A percentile compares a stretch with the other conserved stretches of the same genome.
Evolutionary conservation across 495 filamentous ascomycete genomes (phyloP).

Genomic region (Staphylotrichum longicolle): DNA sequence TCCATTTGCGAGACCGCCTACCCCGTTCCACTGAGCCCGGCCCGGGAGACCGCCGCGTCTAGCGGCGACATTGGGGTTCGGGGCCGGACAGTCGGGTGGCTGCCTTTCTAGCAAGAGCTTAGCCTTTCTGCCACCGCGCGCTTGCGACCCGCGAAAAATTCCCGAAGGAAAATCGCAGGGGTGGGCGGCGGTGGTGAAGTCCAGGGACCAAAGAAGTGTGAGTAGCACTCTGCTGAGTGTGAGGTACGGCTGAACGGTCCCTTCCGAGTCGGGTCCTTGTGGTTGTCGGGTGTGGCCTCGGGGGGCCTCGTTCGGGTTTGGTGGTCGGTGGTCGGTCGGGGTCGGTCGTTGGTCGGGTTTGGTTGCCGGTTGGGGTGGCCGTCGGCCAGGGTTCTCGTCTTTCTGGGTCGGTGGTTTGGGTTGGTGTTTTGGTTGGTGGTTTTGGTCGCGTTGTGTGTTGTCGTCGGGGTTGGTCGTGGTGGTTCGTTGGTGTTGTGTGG

Average conservation of each 20-base stretch:
- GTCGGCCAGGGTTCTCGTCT: too few species aligned
- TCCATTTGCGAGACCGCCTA: neutral
- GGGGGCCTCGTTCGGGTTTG: neutral
- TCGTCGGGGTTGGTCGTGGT: neutral
- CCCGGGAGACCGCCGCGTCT: neutral
- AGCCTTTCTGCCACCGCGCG: neutral
- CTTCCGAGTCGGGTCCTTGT: neutral
- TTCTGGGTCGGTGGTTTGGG: too few species aligned
- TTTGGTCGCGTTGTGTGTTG: neutral
- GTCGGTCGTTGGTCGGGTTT: neutral
- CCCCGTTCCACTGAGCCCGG: conserved; percentile 8
- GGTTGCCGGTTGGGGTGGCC: too few species aligned
- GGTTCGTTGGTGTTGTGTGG: neutral
- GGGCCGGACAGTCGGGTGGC: conserved; percentile 8
- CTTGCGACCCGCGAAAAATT: neutral
- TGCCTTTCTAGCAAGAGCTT: conserved; percentile 10
- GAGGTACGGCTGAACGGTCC: conserved; percentile 7
- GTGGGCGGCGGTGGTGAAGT: conserved; percentile 8
- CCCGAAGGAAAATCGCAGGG: neutral
- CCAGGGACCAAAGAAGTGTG: conserved; percentile 11
- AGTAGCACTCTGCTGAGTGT: conserved; percentile 10
- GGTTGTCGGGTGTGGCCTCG: neutral
- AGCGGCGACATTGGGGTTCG: neutral
- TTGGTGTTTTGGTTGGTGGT: too few species aligned
- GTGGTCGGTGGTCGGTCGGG: neutral